Evolutionary conservation across 2,329 filamentous ascomycete genomes (phyloP).

Genomic region (Trichocomaceae sp.): DNA sequence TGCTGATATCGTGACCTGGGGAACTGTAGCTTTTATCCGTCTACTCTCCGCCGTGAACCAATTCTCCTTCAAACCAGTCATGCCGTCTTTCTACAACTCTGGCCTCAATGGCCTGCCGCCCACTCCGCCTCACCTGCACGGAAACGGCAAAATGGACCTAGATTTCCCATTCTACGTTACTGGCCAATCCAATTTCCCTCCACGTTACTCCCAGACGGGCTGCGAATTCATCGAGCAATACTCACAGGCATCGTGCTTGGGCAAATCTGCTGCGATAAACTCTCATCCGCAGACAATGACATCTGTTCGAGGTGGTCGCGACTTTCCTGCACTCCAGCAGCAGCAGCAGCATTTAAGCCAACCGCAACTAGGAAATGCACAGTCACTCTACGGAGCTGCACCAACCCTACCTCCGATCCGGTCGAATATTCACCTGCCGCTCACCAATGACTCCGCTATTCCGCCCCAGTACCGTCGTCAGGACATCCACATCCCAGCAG

Average conservation of each 20-base stretch:
- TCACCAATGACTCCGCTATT: constrained; percentile 35
- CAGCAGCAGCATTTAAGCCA: constrained; percentile 20
- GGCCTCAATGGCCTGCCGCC: constrained; percentile 37
- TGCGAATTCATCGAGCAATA: constrained; percentile 43
- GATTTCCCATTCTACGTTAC: constrained; percentile 35
- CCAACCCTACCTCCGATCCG: constrained; percentile 38
- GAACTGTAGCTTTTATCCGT: constrained; percentile 23
- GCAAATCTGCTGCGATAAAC: constrained; percentile 31
- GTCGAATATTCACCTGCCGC: constrained; percentile 33
- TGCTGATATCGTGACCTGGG: constrained; percentile 19
- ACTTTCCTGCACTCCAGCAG: constrained; percentile 23
- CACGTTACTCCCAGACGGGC: constrained; percentile 38
- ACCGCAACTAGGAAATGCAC: constrained; percentile 18
- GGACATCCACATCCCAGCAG: constrained; percentile 32
- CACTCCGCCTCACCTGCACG: constrained; percentile 36
- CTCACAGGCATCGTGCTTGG: constrained; percentile 37
- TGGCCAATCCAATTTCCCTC: constrained; percentile 34
- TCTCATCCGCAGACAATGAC: constrained; percentile 26
- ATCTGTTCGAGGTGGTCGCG: constrained; percentile 27
- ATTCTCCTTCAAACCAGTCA: constrained; percentile 22
- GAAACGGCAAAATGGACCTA: constrained; percentile 31
- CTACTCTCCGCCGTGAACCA: constrained; percentile 33
- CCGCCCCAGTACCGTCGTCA: constrained; percentile 38
- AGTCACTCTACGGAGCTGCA: constrained; percentile 31
- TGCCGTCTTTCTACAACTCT: constrained; percentile 40